Evolutionary conservation across 176 grass and related monocot genomes (phyloP).

Genomic region (Carex pumila): DNA sequence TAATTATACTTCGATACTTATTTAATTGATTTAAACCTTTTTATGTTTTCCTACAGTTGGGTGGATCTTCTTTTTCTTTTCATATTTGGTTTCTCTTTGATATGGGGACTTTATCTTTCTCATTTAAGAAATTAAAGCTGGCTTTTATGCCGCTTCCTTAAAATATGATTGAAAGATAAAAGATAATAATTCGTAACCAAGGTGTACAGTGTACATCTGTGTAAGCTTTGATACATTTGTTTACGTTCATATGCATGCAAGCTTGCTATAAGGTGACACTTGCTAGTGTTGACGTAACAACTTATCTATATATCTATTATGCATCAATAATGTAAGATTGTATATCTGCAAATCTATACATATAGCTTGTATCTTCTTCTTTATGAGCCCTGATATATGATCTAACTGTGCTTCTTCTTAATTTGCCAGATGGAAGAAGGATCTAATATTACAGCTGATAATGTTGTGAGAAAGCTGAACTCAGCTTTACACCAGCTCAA

Average conservation of each 20-base stretch:
- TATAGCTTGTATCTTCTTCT: not conserved
- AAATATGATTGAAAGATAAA: not conserved
- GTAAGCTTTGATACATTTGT: not conserved
- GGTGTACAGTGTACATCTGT: not conserved
- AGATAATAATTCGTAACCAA: not conserved
- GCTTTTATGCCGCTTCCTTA: not conserved
- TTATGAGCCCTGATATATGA: not conserved
- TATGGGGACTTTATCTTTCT: not conserved
- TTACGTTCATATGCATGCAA: not conserved
- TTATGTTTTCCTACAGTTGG: not conserved
- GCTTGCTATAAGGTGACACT: not conserved
- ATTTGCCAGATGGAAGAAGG: conserved; percentile 43
- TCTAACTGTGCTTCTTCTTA: not conserved
- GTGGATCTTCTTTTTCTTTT: not conserved
- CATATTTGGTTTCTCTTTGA: not conserved
- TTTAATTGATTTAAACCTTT: not conserved
- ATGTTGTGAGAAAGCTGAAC: conserved; percentile 47
- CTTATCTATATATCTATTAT: not conserved
- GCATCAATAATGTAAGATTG: not conserved
- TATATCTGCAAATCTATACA: not conserved
- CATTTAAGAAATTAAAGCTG: not conserved
- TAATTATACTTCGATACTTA: not conserved
- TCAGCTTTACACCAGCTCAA: conserved; percentile 27
- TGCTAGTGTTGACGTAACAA: not conserved
- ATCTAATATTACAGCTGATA: conserved; percentile 36